Conservation (phyloP, 169 alveolate species). For the Babesia sp. region DNA sequence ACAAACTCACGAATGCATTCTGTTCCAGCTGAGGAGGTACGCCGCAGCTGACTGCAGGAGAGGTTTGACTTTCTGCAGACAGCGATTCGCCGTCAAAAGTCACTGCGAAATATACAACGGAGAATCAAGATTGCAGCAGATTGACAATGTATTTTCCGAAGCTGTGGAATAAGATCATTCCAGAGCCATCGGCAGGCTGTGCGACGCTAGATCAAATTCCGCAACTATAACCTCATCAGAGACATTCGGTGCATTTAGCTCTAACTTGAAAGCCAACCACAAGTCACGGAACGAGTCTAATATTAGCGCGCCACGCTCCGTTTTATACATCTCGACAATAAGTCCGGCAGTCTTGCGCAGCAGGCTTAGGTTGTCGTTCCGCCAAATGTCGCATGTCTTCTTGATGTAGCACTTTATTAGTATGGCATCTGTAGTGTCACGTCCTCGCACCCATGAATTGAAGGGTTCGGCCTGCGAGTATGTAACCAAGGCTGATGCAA, state of each 20-base stretch:
- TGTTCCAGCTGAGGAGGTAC: no score
- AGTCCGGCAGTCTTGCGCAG: slow-evolving; percentile 43
- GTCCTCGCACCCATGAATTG: slow-evolving; percentile 3
- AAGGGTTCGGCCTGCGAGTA: slow-evolving; percentile 32
- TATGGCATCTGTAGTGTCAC: not conserved
- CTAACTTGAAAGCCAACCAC: slow-evolving; percentile 44
- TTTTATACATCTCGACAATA: slow-evolving; percentile 21
- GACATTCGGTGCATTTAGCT: slow-evolving; percentile 5
- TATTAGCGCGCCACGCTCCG: slow-evolving; percentile 9
- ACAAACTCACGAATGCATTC: no score
- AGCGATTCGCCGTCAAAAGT: no score
- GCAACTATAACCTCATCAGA: slow-evolving; percentile 21
- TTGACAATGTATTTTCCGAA: no score
- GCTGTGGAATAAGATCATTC: not conserved
- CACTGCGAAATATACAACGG: no score
- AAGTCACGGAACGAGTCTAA: slow-evolving; percentile 38
- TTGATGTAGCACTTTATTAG: slow-evolving; percentile 42
- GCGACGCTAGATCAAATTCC: slow-evolving; percentile 47
- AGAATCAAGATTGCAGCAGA: no score
- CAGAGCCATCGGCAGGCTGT: slow-evolving; percentile 44
- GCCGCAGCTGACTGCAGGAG: no score
- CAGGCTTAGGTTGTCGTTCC: slow-evolving; percentile 14
- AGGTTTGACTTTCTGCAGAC: no score
- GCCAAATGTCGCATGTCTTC: slow-evolving; percentile 61
- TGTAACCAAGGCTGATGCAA: slow-evolving; percentile 12